A percentile compares a stretch with the other conserved stretches of the same genome.
Evolutionary conservation across 257 asterid species (phyloP).

Genomic region (Capsicum baccatum): DNA sequence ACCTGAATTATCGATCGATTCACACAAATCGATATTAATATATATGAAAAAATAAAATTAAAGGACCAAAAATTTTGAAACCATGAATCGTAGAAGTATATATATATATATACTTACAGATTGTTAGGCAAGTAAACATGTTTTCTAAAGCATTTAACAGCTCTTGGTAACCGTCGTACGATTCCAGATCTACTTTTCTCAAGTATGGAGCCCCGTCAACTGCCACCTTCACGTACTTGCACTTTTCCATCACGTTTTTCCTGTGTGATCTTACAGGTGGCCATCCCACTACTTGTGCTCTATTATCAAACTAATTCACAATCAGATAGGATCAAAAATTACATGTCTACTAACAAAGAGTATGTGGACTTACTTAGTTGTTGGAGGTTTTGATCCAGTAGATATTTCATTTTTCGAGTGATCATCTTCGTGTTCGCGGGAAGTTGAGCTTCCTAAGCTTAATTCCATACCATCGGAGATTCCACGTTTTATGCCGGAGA

Average conservation of each 20-base stretch:
- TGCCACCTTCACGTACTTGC: slow-evolving; percentile 78
- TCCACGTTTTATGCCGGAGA: slow-evolving; percentile 55
- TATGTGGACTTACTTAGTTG: slow-evolving; percentile 47
- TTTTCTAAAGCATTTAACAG: slow-evolving; percentile 56
- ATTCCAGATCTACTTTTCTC: slow-evolving; percentile 68
- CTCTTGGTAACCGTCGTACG: slow-evolving; percentile 53
- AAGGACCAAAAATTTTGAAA: not conserved
- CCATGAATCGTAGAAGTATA: not conserved
- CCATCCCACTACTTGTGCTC: slow-evolving; percentile 78
- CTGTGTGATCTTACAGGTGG: slow-evolving; percentile 75
- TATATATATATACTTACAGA: slow-evolving; percentile 45
- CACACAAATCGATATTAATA: not conserved
- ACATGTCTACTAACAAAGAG: not conserved
- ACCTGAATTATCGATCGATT: slow-evolving; percentile 38
- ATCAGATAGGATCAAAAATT: not conserved
- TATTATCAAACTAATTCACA: slow-evolving; percentile 22
- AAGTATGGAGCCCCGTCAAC: slow-evolving; percentile 83
- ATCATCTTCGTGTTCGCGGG: slow-evolving; percentile 1
- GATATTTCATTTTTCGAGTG: slow-evolving; percentile 31
- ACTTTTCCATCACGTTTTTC: slow-evolving; percentile 47
- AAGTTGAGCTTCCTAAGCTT: slow-evolving; percentile 34
- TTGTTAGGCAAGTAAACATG: slow-evolving; percentile 65
- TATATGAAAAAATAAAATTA: not conserved
- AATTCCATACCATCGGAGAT: slow-evolving; percentile 47
- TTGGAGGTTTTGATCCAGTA: slow-evolving; percentile 40